phyloP scores from a whole-genome alignment of 768 basidiomycete genomes.

The Hericium coralloides region DNA sequence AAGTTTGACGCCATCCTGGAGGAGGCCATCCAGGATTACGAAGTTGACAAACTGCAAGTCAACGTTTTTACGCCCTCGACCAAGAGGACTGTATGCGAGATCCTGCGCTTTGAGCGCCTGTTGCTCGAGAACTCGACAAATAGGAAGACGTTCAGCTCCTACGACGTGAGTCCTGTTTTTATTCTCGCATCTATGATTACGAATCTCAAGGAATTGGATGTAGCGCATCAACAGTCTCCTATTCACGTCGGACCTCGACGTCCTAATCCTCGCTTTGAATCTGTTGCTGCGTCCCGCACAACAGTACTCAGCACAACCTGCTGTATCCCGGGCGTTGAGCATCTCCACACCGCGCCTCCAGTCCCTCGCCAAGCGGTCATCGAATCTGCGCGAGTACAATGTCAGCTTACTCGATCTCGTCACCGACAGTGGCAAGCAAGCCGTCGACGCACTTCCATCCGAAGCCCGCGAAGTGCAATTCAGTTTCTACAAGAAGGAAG shows the following conservation, averaged over 20 bases:
- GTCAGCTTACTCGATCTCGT: constrained; percentile 70
- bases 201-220: not conserved
- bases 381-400: constrained; percentile 71
- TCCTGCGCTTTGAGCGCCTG: constrained; percentile 82
- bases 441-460: constrained; percentile 53
- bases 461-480: constrained; percentile 77
- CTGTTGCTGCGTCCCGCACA: constrained; percentile 88
- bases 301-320: constrained; percentile 85
- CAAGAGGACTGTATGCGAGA: constrained; percentile 68
- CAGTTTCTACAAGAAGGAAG: constrained; percentile 66
- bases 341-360: constrained; percentile 76
- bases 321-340: constrained; percentile 74
- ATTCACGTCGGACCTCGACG: constrained; percentile 81
- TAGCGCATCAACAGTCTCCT: constrained; percentile 88
- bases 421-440: constrained; percentile 38
- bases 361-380: constrained; percentile 80
- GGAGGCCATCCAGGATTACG: constrained; percentile 73
- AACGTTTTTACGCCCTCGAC: constrained; percentile 67
- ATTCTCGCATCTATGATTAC: constrained; percentile 1
- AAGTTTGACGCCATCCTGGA: constrained; percentile 89
- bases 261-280: constrained; percentile 75
- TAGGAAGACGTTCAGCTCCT: constrained; percentile 91
- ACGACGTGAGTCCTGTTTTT: constrained; percentile 67
- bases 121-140: constrained; percentile 97
- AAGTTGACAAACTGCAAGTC: constrained; percentile 76